Evolutionary conservation across 2,329 filamentous ascomycete genomes (phyloP).

Genomic region (Aspergillus felis): DNA sequence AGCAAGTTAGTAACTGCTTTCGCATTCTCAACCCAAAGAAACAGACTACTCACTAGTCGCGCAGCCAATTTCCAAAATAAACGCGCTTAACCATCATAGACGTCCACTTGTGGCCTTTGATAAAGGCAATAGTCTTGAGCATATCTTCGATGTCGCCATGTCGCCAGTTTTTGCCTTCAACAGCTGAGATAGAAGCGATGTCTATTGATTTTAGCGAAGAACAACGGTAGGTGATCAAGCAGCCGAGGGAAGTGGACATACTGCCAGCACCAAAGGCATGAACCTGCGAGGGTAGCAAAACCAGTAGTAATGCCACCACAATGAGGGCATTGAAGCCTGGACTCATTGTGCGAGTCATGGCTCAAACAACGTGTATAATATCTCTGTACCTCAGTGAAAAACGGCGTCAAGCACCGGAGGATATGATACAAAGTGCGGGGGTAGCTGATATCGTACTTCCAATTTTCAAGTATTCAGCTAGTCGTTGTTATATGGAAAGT

Average conservation of each 20-base stretch:
- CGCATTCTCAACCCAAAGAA: neutral
- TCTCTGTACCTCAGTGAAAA: neutral
- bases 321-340: conserved; percentile 32
- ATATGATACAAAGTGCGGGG: neutral
- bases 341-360: conserved; percentile 15
- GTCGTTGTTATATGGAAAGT: neutral
- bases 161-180: conserved; percentile 51
- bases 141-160: conserved; percentile 74
- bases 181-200: conserved; percentile 47
- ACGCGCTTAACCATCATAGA: conserved; percentile 71
- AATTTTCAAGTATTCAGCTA: neutral
- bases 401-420: neutral
- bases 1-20: neutral
- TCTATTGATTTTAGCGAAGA: conserved; percentile 26
- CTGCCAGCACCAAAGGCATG: conserved; percentile 46
- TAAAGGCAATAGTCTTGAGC: conserved; percentile 70
- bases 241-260: conserved; percentile 21
- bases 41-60: conserved; percentile 60
- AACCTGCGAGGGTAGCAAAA: conserved; percentile 36
- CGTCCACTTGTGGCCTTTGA: conserved; percentile 81
- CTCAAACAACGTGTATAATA: neutral
- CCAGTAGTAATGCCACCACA: conserved; percentile 32
- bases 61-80: conserved; percentile 84
- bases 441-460: too few species aligned
- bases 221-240: neutral